These are phyloP conservation scores for Piromyces finnis DNA, from an alignment of 192 early-diverging fungal species.

Conservation along the genomic window DNA sequence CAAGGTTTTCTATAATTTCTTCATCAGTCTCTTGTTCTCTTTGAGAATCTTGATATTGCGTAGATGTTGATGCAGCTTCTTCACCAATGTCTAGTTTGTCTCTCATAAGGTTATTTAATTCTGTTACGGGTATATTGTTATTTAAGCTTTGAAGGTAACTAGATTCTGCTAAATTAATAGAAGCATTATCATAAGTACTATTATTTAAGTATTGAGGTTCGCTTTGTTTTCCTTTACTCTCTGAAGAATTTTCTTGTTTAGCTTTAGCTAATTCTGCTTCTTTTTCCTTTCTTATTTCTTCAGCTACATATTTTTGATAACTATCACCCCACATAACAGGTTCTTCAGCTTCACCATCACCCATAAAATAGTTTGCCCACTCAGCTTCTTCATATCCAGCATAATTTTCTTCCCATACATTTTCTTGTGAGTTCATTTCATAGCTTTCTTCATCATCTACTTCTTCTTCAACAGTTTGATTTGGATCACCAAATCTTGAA, in stretches of 20 bases:
- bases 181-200: background rate
- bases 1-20: background rate
- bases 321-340: background rate
- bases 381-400: background rate
- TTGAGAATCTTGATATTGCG: background rate
- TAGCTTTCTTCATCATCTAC: background rate
- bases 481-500: background rate
- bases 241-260: background rate
- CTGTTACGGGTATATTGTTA: background rate
- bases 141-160: background rate
- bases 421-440: background rate
- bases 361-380: background rate
- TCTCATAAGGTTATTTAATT: background rate
- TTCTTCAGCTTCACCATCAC: background rate
- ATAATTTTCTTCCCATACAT: background rate
- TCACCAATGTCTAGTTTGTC: background rate
- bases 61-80: background rate
- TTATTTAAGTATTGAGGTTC: background rate
- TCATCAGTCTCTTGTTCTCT: background rate
- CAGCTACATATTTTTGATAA: background rate
- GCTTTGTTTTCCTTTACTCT: background rate
- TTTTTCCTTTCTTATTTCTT: background rate
- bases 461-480: background rate
- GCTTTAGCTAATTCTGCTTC: background rate
- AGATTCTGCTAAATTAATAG: background rate